Evolutionary conservation across 2,329 filamentous ascomycete genomes (phyloP).

Genomic region (Penicillium sp.): DNA sequence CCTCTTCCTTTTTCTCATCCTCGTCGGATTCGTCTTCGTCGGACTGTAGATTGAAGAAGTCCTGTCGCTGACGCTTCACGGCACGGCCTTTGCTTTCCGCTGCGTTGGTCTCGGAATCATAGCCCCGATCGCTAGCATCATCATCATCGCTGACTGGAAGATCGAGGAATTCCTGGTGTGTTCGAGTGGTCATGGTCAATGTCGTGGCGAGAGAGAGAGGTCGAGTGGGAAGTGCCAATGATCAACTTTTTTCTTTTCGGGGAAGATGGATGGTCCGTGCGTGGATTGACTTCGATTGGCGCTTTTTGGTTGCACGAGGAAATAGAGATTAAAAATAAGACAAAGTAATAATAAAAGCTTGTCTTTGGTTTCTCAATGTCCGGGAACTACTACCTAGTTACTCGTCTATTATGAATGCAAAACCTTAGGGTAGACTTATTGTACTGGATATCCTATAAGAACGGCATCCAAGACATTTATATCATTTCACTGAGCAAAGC

Average conservation of each 20-base stretch:
- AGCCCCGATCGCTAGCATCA: slow-evolving; percentile 39
- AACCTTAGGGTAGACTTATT: too few species aligned
- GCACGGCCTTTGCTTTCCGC: slow-evolving; percentile 37
- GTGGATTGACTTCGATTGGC: too few species aligned
- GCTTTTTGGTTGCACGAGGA: too few species aligned
- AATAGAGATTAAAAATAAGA: background rate
- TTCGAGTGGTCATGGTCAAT: slow-evolving; percentile 36
- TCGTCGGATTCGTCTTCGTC: slow-evolving; percentile 41
- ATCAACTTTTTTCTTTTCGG: slow-evolving; percentile 15
- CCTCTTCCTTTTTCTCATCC: slow-evolving; percentile 12
- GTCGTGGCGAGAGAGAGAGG: background rate
- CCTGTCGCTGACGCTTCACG: slow-evolving; percentile 29
- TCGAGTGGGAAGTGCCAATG: background rate
- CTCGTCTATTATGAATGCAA: too few species aligned
- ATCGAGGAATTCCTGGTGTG: slow-evolving; percentile 38
- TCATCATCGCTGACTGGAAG: slow-evolving; percentile 35
- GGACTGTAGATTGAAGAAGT: slow-evolving; percentile 39
- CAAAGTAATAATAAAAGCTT: background rate
- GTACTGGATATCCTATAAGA: too few species aligned
- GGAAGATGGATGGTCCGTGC: slow-evolving; percentile 13
- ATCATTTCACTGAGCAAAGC: too few species aligned
- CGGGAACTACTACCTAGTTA: too few species aligned
- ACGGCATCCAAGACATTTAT: too few species aligned
- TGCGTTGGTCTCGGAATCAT: slow-evolving; percentile 42
- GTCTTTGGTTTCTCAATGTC: too few species aligned